Conservation (phyloP, 1,139 yeast species). For the Blastobotrys aristatus region DNA sequence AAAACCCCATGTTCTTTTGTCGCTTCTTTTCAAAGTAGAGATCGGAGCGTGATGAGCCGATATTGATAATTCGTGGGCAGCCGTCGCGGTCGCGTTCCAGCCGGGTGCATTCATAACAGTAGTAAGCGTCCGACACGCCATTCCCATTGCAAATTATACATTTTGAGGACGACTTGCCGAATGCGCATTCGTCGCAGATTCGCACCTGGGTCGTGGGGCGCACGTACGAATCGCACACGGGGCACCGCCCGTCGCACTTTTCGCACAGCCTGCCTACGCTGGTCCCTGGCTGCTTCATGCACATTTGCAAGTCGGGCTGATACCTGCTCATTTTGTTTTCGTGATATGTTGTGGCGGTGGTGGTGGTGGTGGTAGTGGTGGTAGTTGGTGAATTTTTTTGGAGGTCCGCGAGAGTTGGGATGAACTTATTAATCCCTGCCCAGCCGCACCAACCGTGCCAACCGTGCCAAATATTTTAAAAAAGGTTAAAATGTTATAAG, state of each 20-base stretch:
- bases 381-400: not conserved
- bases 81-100: slow-evolving; percentile 86
- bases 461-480: no score
- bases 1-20: not conserved
- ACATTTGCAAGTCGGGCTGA: slow-evolving; percentile 79
- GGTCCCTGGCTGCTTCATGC: slow-evolving; percentile 83
- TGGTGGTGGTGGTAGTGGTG: not conserved
- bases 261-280: slow-evolving; percentile 66
- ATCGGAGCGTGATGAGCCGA: slow-evolving; percentile 73
- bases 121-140: slow-evolving; percentile 66
- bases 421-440: no score
- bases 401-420: no score
- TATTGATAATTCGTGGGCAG: slow-evolving; percentile 77
- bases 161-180: slow-evolving; percentile 54
- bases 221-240: slow-evolving; percentile 83
- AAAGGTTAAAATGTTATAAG: no score
- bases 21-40: slow-evolving; percentile 53
- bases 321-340: slow-evolving; percentile 68
- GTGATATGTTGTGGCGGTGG: no score
- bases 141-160: slow-evolving; percentile 71
- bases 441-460: no score
- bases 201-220: slow-evolving; percentile 68
- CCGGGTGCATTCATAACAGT: slow-evolving; percentile 81
- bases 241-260: slow-evolving; percentile 90
- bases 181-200: slow-evolving; percentile 81